Evolutionary conservation across 805 yeast species (phyloP).

Genomic region (Kazachstania viticola): DNA sequence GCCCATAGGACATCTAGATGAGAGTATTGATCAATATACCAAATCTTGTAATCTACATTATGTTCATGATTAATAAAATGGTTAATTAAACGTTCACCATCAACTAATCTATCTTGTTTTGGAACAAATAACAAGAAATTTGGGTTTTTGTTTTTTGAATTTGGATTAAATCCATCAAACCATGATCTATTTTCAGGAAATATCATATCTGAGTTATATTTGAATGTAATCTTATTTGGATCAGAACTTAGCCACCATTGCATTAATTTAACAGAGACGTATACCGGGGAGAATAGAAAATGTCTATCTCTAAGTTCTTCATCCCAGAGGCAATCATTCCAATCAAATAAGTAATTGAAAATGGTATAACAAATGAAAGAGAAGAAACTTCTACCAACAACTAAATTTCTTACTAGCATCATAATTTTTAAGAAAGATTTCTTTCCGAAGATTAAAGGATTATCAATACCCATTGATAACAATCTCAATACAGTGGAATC

Average conservation of each 20-base stretch:
- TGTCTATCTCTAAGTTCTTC: constrained; percentile 52
- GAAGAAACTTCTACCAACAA: constrained; percentile 41
- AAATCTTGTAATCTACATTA: constrained; percentile 18
- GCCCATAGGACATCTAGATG: constrained; percentile 97
- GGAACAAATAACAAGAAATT: constrained; percentile 59
- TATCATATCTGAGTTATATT: constrained; percentile 26
- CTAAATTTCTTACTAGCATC: constrained; percentile 41
- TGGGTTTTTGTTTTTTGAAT: constrained; percentile 34
- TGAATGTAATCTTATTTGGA: constrained; percentile 31
- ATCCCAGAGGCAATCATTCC: constrained; percentile 79
- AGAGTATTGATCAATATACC: constrained; percentile 48
- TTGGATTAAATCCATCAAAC: constrained; percentile 29
- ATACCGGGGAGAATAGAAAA: constrained; percentile 78
- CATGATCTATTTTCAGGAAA: constrained; percentile 43
- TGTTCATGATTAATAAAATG: constrained; percentile 54
- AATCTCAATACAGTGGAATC: constrained; percentile 47
- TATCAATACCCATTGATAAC: constrained; percentile 38
- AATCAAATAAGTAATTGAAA: constrained; percentile 77
- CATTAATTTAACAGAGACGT: constrained; percentile 74
- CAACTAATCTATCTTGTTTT: constrained; percentile 63
- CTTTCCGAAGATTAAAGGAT: constrained; percentile 53
- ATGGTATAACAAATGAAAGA: constrained; percentile 60
- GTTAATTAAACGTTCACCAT: constrained; percentile 52
- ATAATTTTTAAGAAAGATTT: constrained; percentile 68
- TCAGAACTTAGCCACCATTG: constrained; percentile 73